phyloP scores from a whole-genome alignment of 495 filamentous ascomycete genomes.

The Tetracladium setigerum region DNA sequence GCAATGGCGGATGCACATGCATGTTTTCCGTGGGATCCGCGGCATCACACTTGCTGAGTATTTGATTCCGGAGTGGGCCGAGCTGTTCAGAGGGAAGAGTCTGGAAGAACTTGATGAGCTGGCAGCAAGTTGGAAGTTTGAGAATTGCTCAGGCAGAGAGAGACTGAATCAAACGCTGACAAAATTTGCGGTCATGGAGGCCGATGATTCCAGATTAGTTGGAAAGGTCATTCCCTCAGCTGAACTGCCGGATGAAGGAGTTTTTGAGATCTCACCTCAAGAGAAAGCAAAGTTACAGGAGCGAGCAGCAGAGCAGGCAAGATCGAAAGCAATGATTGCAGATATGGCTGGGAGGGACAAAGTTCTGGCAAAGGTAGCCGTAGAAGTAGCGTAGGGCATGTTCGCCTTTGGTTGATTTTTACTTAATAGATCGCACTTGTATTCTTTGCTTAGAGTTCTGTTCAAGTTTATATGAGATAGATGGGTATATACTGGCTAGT shows the following conservation, averaged over 20 bases:
- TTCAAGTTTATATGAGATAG: too few relatives aligned
- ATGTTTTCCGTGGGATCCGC: slow-evolving; percentile 42
- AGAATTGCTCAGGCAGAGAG: slow-evolving; percentile 48
- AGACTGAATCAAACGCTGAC: slow-evolving; percentile 47
- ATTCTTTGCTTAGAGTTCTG: too few relatives aligned
- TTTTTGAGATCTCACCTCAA: neutral
- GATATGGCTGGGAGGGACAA: too few relatives aligned
- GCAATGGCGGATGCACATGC: slow-evolving; percentile 48
- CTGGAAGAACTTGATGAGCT: slow-evolving; percentile 47
- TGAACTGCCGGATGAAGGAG: neutral
- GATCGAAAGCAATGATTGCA: too few relatives aligned
- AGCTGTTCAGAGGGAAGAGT: slow-evolving; percentile 45
- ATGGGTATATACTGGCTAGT: too few relatives aligned
- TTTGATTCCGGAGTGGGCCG: slow-evolving; percentile 50
- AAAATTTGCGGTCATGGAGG: slow-evolving; percentile 25
- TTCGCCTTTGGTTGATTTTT: too few relatives aligned
- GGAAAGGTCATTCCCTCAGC: neutral
- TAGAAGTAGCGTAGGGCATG: too few relatives aligned
- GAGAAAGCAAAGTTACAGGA: neutral
- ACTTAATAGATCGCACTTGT: too few relatives aligned
- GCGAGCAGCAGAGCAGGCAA: too few relatives aligned
- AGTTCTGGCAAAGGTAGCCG: too few relatives aligned
- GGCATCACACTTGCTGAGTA: slow-evolving; percentile 46
- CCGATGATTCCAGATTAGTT: neutral
- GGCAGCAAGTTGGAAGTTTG: slow-evolving; percentile 48